phyloP scores from a whole-genome alignment of 1,284 basidiomycete genomes.

The Microbotryum intermedium region DNA sequence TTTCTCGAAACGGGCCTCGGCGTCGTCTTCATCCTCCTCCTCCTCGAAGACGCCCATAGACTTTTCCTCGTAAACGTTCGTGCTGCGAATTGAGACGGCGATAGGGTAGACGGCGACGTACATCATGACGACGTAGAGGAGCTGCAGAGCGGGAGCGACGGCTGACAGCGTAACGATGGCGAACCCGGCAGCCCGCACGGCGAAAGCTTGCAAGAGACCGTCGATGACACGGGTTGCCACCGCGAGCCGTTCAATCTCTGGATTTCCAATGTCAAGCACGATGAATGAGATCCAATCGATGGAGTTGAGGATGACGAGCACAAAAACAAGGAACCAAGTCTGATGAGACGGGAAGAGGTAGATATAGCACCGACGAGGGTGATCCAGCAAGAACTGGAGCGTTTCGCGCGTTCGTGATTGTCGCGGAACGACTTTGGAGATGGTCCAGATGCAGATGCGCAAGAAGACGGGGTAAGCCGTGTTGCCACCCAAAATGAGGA shows the following conservation, averaged over 20 bases:
- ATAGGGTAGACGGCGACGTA: slow-evolving; percentile 49
- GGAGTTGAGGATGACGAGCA: slow-evolving; percentile 57
- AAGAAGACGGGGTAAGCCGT: slow-evolving; percentile 62
- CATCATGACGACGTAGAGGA: slow-evolving; percentile 80
- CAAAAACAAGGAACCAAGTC: slow-evolving; percentile 77
- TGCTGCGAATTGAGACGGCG: slow-evolving; percentile 74
- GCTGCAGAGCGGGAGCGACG: slow-evolving; percentile 73
- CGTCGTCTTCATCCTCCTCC: slow-evolving; percentile 46
- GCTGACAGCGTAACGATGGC: slow-evolving; percentile 59
- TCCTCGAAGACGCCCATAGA: slow-evolving; percentile 49
- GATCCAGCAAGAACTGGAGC: slow-evolving; percentile 83
- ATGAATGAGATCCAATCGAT: slow-evolving; percentile 85
- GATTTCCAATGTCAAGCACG: slow-evolving; percentile 76
- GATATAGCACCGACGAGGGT: slow-evolving; percentile 87
- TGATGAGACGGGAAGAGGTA: slow-evolving; percentile 93
- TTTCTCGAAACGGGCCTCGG: slow-evolving; percentile 42
- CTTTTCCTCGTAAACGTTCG: slow-evolving; percentile 93
- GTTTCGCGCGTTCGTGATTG: slow-evolving; percentile 65
- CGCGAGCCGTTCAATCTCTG: slow-evolving; percentile 61
- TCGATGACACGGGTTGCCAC: slow-evolving; percentile 44
- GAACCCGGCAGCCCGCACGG: slow-evolving; percentile 84
- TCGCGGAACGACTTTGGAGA: slow-evolving; percentile 56
- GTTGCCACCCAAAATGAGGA: slow-evolving; percentile 81
- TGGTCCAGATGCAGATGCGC: slow-evolving; percentile 50
- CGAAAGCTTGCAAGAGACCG: slow-evolving; percentile 43